Evolutionary conservation across 2,329 filamentous ascomycete genomes (phyloP).

Genomic region (Penicillium sp.): DNA sequence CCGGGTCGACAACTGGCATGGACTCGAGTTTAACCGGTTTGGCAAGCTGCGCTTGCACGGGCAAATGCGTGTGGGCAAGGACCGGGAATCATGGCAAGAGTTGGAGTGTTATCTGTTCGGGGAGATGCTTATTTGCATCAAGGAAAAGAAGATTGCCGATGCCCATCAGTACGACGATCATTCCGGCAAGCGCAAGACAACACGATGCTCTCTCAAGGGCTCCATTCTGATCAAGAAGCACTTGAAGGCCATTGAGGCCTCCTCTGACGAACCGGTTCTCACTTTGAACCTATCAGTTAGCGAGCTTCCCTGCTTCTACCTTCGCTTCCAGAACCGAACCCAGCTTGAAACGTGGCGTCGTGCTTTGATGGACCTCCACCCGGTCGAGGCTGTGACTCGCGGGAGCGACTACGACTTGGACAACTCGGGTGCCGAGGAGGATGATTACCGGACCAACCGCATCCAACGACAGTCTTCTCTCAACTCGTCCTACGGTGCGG

Average conservation of each 20-base stretch:
- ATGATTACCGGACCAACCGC: slow-evolving; percentile 63
- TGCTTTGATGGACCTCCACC: slow-evolving; percentile 76
- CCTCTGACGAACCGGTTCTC: slow-evolving; percentile 70
- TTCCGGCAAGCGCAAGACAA: slow-evolving; percentile 56
- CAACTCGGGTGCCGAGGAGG: slow-evolving; percentile 77
- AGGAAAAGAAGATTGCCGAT: slow-evolving; percentile 74
- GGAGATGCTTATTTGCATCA: slow-evolving; percentile 99
- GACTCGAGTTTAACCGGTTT: slow-evolving; percentile 85
- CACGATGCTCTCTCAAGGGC: slow-evolving; percentile 85
- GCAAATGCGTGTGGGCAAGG: slow-evolving; percentile 88
- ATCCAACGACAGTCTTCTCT: slow-evolving; percentile 72
- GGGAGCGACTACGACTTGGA: slow-evolving; percentile 76
- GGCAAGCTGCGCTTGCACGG: slow-evolving; percentile 87
- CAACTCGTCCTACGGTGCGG: slow-evolving; percentile 74
- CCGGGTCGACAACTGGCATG: slow-evolving; percentile 98
- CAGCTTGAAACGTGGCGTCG: slow-evolving; percentile 89
- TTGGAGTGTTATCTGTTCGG: slow-evolving; percentile 94
- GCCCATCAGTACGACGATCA: slow-evolving; percentile 57
- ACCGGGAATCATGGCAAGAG: slow-evolving; percentile 95
- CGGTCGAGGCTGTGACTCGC: slow-evolving; percentile 56
- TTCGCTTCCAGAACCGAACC: slow-evolving; percentile 72
- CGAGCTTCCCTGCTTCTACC: slow-evolving; percentile 89
- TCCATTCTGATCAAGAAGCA: slow-evolving; percentile 99
- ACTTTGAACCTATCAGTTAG: slow-evolving; percentile 85
- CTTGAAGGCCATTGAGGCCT: slow-evolving; percentile 76